Evolutionary conservation across 805 yeast genomes (phyloP), one percentile per base, ranked within the genome.

Genomic region (Saccharomyces mikatae): DNA sequence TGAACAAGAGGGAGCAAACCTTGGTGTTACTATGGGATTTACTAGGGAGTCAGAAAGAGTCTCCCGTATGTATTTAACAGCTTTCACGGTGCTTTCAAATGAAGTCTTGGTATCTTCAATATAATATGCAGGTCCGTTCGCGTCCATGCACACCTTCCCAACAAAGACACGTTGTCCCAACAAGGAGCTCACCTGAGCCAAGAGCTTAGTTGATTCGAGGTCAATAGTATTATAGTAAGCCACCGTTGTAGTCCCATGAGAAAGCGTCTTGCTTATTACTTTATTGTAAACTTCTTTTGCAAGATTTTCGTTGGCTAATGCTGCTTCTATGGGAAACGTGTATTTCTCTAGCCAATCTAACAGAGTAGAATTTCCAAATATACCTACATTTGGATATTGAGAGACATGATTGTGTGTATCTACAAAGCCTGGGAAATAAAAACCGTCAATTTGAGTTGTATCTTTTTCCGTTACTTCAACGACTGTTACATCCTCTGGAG

Each of bases 71-170:
- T 85, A 83, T 9, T 79, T 74, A 3, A 87, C 76, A 2, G 89
- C 81, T 4, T 74, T 69, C 14, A 73, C 58, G 58, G 87, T 87
- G 3, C 83, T 76, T 21, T 70, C 62, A 46, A 83, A 67, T 41
- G 87, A 79, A 41, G 79, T 81, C 27, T 81, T 79, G 4, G 74
- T 63, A 6, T 82, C 73, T 62, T 88, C 91, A 47, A 74, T 67
- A 68, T 88, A 82, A 66, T 80, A 86, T 30, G 80, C 85, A 0
- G 94, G 95, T 1, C 89, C 80, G 71, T 88, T 84, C 57, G 80
- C 79, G 66, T 90, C 86, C 98, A 94, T 94, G 67, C 98, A 94
- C 22, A 89, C 96, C 62, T 92, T 85, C 3, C 99, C 99, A 41
- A 94, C 82, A 52, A 87, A 78, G 0, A 96, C 97, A 57, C 97